A percentile compares a stretch with the other conserved stretches of the same genome.
These are phyloP conservation scores for Anisodus tanguticus DNA, from an alignment of 257 asterid species.

Conservation along the genomic window DNA sequence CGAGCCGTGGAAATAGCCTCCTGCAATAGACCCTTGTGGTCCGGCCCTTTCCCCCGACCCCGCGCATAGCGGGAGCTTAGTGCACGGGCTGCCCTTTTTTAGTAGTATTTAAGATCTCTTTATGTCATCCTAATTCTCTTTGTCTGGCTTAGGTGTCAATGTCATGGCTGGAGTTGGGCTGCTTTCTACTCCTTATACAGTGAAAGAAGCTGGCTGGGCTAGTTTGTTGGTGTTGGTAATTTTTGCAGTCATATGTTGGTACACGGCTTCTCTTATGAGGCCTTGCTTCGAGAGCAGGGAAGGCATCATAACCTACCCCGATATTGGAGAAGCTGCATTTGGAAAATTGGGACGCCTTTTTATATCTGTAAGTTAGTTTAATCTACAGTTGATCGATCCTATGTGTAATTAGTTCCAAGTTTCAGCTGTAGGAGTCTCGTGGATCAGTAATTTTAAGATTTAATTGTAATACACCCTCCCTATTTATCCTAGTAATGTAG, in stretches of 20 bases:
- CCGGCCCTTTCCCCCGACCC: too few relatives aligned
- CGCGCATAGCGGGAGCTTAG: too few relatives aligned
- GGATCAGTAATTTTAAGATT: conserved; percentile 19
- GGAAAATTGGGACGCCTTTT: conserved; percentile 75
- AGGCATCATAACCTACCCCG: conserved; percentile 72
- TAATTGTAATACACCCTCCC: neutral
- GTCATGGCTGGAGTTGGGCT: conserved; percentile 90
- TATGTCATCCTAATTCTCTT: neutral
- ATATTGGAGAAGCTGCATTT: conserved; percentile 88
- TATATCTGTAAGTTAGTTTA: conserved; percentile 61
- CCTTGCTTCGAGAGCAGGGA: conserved; percentile 70
- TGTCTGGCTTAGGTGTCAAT: conserved; percentile 55
- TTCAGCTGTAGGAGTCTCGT: conserved; percentile 12
- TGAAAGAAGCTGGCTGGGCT: conserved; percentile 83
- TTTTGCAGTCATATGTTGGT: conserved; percentile 77
- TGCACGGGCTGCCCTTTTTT: neutral
- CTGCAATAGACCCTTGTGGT: too few relatives aligned
- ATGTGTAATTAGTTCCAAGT: neutral
- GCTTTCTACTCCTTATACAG: conserved; percentile 71
- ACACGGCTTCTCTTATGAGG: conserved; percentile 80
- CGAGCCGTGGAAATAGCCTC: too few relatives aligned
- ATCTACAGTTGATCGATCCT: neutral
- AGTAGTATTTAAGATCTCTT: neutral
- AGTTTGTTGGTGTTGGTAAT: conserved; percentile 58
- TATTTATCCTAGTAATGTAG: neutral